Base-by-base conservation (phyloP, 352 stramenopile species). In the Halophytophthora batemanensis region DNA sequence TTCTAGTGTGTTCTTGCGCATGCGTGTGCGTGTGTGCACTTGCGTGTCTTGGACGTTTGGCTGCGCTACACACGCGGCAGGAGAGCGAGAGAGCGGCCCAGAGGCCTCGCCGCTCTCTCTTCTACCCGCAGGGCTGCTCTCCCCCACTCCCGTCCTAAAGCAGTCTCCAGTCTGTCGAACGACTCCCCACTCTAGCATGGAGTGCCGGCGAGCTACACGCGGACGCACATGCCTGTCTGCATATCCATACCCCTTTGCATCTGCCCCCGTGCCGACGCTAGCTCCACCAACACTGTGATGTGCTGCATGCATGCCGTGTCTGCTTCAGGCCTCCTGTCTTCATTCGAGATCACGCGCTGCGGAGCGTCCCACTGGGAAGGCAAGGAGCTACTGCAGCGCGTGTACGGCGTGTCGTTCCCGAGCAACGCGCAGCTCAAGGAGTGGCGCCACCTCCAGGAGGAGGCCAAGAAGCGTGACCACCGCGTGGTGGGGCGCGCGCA, bases 381-480 rank as follows among this genome's bases (percentile, higher is more conserved):
- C 56, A 83, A 91, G 19, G 90, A 97, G 49, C 78, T 97, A 75
- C 70, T 99, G 13, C 92, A 98, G 74, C 85, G 96, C 34, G 96
- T 99, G 58, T 99, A 99, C 66, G 96, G 92, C 37, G 97, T 98
- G 25, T 96, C 96, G 23, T 99, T 97, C 81, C 95, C 96, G 19
- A 84, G 82, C 58, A 91, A 88, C 12, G 43, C 77, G 17, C 76
- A 96, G 56, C 64, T 98, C 18, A 95, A 96, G 54, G 73, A 91
- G 61, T 92, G 78, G 76, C 71, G 93, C 50, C 71, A 86, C 23
- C 51, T 93, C 22, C 83, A 98, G 68, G 95, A 98, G 67, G 96
- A 98, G 59, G 96, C 96, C 12, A 97, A 97, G 66, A 98, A 98
- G 66, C 78, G 96, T 18, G 96, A 98, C 71, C 96, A 99, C 73